phyloP scores from a whole-genome alignment of 108 stramenopile genomes.

The Cylindrotheca fusiformis region DNA sequence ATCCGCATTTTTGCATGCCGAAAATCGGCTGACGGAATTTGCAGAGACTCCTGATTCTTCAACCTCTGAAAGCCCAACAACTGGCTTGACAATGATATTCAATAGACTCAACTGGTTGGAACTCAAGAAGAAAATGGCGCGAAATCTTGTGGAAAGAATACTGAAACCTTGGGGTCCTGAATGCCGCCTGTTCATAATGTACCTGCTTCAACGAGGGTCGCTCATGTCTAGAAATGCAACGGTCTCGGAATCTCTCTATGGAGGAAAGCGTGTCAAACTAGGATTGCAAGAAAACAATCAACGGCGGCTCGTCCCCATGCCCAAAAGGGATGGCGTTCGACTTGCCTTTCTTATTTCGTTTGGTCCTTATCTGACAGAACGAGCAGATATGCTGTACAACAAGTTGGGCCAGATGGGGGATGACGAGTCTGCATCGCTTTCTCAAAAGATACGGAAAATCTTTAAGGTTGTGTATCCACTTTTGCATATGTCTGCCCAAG shows the following conservation, averaged over 20 bases:
- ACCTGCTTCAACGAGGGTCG: conserved; percentile 51
- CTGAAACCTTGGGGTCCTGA: conserved; percentile 45
- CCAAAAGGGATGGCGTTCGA: conserved; percentile 41
- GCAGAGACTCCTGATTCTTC: not conserved
- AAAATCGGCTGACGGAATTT: conserved; percentile 5
- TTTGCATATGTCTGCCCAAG: conserved; percentile 50
- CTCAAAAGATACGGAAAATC: not conserved
- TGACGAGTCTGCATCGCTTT: not conserved
- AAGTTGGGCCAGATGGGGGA: not conserved
- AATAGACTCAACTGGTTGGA: not conserved
- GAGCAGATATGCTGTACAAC: conserved; percentile 25
- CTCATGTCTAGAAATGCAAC: conserved; percentile 43
- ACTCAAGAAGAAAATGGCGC: conserved; percentile 1
- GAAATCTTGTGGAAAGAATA: conserved; percentile 7
- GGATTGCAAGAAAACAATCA: conserved; percentile 4
- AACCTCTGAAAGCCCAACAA: not conserved
- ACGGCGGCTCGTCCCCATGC: conserved; percentile 37
- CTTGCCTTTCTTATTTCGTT: conserved; percentile 64
- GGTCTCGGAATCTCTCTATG: conserved; percentile 68
- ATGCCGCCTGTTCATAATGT: conserved; percentile 52
- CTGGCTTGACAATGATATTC: not conserved
- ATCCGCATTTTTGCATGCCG: conserved; percentile 2
- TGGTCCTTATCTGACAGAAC: conserved; percentile 63
- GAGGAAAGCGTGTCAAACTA: conserved; percentile 58
- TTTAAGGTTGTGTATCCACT: conserved; percentile 56